These are phyloP conservation scores for Aspergillus fumigatiaffinis DNA, from an alignment of 2,329 filamentous ascomycete species.

Conservation along the genomic window DNA sequence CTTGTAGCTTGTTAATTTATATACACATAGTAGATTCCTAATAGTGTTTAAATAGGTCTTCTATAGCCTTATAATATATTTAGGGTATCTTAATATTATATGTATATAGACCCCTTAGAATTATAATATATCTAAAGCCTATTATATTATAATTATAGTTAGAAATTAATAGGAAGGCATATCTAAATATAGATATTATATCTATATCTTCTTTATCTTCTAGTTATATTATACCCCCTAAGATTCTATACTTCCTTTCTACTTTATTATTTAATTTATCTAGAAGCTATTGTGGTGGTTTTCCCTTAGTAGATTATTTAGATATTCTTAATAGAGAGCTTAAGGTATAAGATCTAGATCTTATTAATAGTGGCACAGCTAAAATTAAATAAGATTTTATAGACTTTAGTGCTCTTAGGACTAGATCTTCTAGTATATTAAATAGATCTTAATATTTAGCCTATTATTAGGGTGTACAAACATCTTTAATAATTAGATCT, in stretches of 20 bases:
- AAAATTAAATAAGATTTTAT: not conserved
- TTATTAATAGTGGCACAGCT: not conserved
- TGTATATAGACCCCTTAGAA: not conserved
- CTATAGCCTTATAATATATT: not conserved
- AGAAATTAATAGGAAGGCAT: not conserved
- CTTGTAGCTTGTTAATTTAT: not conserved
- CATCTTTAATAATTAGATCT: not conserved
- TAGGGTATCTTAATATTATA: not conserved
- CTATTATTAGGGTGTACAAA: not conserved
- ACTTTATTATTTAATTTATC: not conserved
- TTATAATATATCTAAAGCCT: not conserved
- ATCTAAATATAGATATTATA: too few species aligned
- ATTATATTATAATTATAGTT: not conserved
- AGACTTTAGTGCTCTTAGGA: not conserved
- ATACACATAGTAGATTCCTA: not conserved
- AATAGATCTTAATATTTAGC: not conserved
- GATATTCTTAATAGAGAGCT: not conserved
- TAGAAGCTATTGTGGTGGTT: not conserved
- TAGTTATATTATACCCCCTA: not conserved
- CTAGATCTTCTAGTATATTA: not conserved
- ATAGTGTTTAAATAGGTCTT: too few species aligned
- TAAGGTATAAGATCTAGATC: not conserved
- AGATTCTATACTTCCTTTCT: not conserved
- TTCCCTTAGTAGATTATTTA: not conserved
- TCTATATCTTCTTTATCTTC: not conserved